Percentiles rank a stretch among this genome's conserved stretches.
phyloP scores from a whole-genome alignment of 2,329 filamentous ascomycete genomes.

The Trichoderma arundinaceum region DNA sequence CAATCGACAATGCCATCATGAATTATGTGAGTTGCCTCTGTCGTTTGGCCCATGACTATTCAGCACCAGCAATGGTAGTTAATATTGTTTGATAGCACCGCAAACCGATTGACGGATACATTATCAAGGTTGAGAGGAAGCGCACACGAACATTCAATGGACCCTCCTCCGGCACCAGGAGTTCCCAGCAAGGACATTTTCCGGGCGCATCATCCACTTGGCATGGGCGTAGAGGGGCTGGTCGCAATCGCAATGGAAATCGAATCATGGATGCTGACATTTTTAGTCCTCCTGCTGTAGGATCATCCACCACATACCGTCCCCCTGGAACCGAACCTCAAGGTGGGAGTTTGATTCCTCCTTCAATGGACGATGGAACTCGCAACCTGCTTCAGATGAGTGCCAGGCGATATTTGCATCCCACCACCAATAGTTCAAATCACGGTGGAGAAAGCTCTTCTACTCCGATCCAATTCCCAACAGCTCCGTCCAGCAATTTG shows the following conservation, averaged over 20 bases:
- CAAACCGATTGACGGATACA: constrained; percentile 40
- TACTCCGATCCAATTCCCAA: no score
- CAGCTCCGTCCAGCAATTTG: background rate
- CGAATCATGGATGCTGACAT: constrained; percentile 3
- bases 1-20: constrained; percentile 46
- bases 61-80: background rate
- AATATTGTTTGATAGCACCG: constrained; percentile 41
- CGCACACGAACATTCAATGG: constrained; percentile 36
- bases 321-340: background rate
- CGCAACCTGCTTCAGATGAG: background rate
- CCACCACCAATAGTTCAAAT: background rate
- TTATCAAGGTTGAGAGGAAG: constrained; percentile 50
- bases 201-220: constrained; percentile 5
- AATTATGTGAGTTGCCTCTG: constrained; percentile 44
- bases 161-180: background rate
- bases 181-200: background rate
- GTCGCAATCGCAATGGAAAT: background rate
- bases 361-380: background rate
- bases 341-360: background rate
- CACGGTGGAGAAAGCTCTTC: background rate
- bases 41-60: background rate
- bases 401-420: background rate
- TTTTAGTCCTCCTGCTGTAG: background rate
- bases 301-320: no score
- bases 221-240: background rate